A percentile compares a stretch with the other conserved stretches of the same genome.
Conservation (phyloP, 768 basidiomycete species). For the Boletus bicolor region DNA sequence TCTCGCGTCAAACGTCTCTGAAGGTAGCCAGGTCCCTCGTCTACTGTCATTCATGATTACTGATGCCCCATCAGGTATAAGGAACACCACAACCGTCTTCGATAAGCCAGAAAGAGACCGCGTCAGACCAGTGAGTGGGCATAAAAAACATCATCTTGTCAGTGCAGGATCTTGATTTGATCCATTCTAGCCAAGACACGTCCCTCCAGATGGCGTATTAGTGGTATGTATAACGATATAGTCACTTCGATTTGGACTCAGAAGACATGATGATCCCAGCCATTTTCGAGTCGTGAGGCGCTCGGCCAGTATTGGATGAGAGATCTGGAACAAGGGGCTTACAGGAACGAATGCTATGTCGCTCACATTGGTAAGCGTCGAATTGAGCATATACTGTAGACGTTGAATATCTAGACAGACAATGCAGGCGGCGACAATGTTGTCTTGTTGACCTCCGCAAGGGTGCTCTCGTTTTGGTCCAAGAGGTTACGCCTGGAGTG, state of each 20-base stretch:
- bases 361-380: conserved; percentile 78
- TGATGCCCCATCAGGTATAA: conserved; percentile 61
- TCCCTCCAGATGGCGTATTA: conserved; percentile 84
- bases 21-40: conserved; percentile 50
- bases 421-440: conserved; percentile 78
- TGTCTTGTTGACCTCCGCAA: conserved; percentile 72
- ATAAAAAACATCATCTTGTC: not conserved
- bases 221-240: conserved; percentile 49
- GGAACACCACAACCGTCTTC: conserved; percentile 98
- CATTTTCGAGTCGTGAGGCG: conserved; percentile 87
- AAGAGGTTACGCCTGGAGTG: conserved; percentile 82
- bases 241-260: not conserved
- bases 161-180: conserved; percentile 1
- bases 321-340: conserved; percentile 87
- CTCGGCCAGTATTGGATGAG: conserved; percentile 96
- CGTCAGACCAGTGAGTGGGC: conserved; percentile 61
- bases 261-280: conserved; percentile 41
- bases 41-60: not conserved
- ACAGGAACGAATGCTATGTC: conserved; percentile 80
- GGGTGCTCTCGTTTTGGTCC: conserved; percentile 82
- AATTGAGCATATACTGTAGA: conserved; percentile 1
- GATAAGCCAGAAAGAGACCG: conserved; percentile 89
- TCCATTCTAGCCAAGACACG: conserved; percentile 68
- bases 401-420: conserved; percentile 41
- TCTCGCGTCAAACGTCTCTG: conserved; percentile 89